A percentile compares a stretch with the other conserved stretches of the same genome.
phyloP scores from a whole-genome alignment of 1,284 basidiomycete genomes.

The Trichosporon sp. region DNA sequence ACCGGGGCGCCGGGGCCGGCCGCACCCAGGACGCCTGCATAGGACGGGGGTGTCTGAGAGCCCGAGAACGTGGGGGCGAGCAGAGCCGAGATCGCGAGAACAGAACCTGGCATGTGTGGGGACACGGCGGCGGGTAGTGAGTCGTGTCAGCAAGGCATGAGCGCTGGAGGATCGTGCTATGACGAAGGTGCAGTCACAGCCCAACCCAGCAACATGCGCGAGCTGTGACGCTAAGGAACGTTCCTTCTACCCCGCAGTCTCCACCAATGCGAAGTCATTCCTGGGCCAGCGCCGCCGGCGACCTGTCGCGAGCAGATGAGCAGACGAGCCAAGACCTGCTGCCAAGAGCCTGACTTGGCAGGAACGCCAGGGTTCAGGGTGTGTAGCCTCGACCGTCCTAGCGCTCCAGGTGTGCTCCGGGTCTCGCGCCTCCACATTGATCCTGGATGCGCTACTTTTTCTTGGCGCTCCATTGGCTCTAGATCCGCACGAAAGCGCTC shows the following conservation, averaged over 20 bases:
- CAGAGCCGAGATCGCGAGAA: background rate
- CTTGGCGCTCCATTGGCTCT: background rate
- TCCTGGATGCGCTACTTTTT: background rate
- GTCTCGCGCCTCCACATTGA: background rate
- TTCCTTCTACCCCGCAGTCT: conserved; percentile 1
- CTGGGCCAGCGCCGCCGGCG: background rate
- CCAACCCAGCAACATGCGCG: background rate
- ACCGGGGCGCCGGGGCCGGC: background rate
- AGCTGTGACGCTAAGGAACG: background rate
- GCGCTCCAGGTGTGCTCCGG: background rate
- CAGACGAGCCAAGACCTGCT: background rate
- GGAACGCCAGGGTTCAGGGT: background rate
- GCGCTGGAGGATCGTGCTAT: background rate
- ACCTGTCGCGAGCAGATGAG: background rate
- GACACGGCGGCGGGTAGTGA: no score
- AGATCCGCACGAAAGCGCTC: background rate
- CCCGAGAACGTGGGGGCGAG: background rate
- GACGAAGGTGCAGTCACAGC: background rate
- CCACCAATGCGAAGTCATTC: background rate
- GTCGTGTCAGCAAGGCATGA: no score
- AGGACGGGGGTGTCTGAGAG: background rate
- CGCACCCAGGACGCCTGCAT: background rate
- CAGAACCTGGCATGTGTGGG: background rate
- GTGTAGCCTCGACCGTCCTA: background rate
- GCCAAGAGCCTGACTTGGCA: background rate